Conservation (phyloP, 139 green algal genomes). For the Deuterostichococcus epilithicus region DNA sequence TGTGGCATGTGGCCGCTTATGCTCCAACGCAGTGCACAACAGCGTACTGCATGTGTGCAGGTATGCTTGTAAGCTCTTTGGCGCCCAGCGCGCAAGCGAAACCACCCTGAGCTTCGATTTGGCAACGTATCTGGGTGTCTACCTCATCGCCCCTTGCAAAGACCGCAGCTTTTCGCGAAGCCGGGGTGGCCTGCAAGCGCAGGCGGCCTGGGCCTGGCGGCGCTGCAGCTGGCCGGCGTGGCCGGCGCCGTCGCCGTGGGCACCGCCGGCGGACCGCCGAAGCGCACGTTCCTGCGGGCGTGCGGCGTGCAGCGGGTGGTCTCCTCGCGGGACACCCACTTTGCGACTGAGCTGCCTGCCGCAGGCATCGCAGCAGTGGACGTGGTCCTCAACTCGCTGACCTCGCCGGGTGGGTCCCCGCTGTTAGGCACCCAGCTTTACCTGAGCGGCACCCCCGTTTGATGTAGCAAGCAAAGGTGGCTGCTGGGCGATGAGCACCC, state of each 20-base stretch:
- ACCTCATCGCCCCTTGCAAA: no score
- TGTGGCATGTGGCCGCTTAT: no score
- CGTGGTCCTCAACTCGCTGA: constrained; percentile 76
- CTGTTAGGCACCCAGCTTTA: no score
- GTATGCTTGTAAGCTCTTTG: no score
- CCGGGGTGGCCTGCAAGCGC: no score
- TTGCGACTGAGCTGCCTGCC: neutral
- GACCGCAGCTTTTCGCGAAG: no score
- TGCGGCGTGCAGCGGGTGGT: neutral
- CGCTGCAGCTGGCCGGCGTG: neutral
- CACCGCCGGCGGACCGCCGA: constrained; percentile 15
- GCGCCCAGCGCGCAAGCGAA: no score
- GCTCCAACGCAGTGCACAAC: no score
- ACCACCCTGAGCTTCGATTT: no score
- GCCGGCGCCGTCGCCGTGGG: neutral
- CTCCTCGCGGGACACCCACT: constrained; percentile 6
- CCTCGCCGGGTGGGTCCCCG: constrained; percentile 35
- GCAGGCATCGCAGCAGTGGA: constrained; percentile 6
- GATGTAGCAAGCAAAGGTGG: neutral
- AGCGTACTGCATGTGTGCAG: no score
- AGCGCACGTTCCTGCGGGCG: constrained; percentile 9
- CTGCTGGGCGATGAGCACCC: no score
- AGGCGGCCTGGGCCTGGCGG: constrained; percentile 5
- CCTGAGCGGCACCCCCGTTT: neutral
- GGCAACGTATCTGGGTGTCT: no score